Conservation (phyloP, 495 filamentous ascomycete species). For the Penicillium ochrochloron region DNA sequence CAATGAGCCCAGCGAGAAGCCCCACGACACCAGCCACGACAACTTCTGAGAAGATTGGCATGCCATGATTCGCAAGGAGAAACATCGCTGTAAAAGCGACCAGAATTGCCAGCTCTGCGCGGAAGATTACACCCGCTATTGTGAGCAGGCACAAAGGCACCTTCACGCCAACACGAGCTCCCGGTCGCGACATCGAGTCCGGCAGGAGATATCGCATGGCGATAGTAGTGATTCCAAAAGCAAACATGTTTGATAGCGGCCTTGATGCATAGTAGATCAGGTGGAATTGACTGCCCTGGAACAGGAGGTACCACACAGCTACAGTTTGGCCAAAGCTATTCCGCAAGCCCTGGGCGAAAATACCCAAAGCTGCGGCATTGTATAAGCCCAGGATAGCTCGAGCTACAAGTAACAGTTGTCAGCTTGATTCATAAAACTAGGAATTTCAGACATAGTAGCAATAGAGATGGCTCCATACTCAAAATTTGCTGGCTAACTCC, state of each 20-base stretch:
- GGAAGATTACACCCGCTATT: slow-evolving; percentile 82
- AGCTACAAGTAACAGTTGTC: slow-evolving; percentile 50
- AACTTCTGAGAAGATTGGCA: slow-evolving; percentile 59
- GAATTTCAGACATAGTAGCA: background rate
- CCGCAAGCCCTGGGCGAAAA: slow-evolving; percentile 65
- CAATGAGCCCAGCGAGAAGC: slow-evolving; percentile 60
- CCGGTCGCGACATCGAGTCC: slow-evolving; percentile 41
- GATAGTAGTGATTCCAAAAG: slow-evolving; percentile 78
- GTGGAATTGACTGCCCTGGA: slow-evolving; percentile 91
- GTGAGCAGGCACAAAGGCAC: slow-evolving; percentile 75
- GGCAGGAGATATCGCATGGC: slow-evolving; percentile 76
- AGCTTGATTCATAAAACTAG: slow-evolving; percentile 6
- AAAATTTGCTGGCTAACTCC: slow-evolving; percentile 56
- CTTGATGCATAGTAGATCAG: slow-evolving; percentile 91
- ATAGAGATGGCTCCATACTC: slow-evolving; percentile 38
- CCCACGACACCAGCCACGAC: slow-evolving; percentile 72
- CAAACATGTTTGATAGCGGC: slow-evolving; percentile 95
- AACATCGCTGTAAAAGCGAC: slow-evolving; percentile 55
- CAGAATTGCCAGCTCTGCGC: slow-evolving; percentile 86
- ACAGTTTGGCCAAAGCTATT: slow-evolving; percentile 70
- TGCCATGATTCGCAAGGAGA: slow-evolving; percentile 59
- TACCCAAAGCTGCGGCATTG: slow-evolving; percentile 70
- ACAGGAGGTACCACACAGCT: slow-evolving; percentile 79
- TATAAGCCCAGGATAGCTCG: slow-evolving; percentile 77
- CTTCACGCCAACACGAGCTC: slow-evolving; percentile 19